A percentile compares a stretch with the other conserved stretches of the same genome.
These are phyloP conservation scores for Phialophora macrospora DNA, from an alignment of 2,329 filamentous ascomycete species.

Conservation along the genomic window DNA sequence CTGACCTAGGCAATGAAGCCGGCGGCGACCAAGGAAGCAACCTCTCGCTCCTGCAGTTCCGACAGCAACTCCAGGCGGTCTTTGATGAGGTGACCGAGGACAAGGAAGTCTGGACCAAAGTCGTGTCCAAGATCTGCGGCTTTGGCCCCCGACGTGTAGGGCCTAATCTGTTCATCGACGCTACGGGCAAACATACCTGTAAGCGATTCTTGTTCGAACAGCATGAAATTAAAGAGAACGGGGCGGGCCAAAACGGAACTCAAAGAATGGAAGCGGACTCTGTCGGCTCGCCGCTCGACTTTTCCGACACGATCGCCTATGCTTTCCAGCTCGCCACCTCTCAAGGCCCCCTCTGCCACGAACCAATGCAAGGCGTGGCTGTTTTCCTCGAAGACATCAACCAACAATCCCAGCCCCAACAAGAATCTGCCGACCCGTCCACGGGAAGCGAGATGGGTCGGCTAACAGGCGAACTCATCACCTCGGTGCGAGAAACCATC, in stretches of 20 bases:
- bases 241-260: slow-evolving; percentile 8
- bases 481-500: slow-evolving; percentile 82
- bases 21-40: slow-evolving; percentile 61
- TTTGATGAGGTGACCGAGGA: slow-evolving; percentile 75
- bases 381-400: slow-evolving; percentile 83
- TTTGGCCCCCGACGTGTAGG: slow-evolving; percentile 87
- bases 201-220: slow-evolving; percentile 63
- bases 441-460: slow-evolving; percentile 70
- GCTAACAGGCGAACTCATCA: slow-evolving; percentile 91
- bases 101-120: slow-evolving; percentile 75
- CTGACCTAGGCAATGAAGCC: slow-evolving; percentile 52
- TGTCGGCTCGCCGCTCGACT: slow-evolving; percentile 63
- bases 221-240: slow-evolving; percentile 38
- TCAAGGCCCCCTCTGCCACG: slow-evolving; percentile 88
- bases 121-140: slow-evolving; percentile 80
- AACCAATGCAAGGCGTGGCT: slow-evolving; percentile 90
- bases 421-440: slow-evolving; percentile 47
- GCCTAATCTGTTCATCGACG: slow-evolving; percentile 87
- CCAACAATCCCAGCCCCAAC: slow-evolving; percentile 47
- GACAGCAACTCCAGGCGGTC: slow-evolving; percentile 68
- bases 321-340: slow-evolving; percentile 91
- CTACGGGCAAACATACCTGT: slow-evolving; percentile 72
- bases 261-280: slow-evolving; percentile 42
- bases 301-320: slow-evolving; percentile 88
- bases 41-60: slow-evolving; percentile 77